Percentiles rank a stretch among this genome's conserved stretches.
Conservation (phyloP, 2,329 filamentous ascomycete species). For the Thermomyces lanuginosus region DNA sequence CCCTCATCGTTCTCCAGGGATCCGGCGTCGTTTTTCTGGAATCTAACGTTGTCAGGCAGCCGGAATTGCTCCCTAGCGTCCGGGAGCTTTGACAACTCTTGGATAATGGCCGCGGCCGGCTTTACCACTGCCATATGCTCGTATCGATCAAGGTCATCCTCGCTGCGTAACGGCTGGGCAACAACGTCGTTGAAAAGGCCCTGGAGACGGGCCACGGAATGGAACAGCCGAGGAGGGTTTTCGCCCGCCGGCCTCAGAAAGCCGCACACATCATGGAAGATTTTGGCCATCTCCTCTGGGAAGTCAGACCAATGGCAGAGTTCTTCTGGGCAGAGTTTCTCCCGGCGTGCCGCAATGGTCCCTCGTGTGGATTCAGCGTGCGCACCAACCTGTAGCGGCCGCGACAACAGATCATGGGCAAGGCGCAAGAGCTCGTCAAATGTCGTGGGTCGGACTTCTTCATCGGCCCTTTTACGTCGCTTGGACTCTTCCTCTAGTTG, state of each 20-base stretch:
- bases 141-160: constrained; percentile 6
- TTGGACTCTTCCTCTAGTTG: too few species aligned
- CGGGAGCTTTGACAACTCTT: constrained; percentile 9
- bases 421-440: constrained; percentile 10
- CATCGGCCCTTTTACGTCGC: constrained; percentile 3
- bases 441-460: constrained; percentile 8
- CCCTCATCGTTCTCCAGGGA: too few species aligned
- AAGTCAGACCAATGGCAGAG: constrained; percentile 12
- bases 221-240: constrained; percentile 7
- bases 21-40: constrained; percentile 12
- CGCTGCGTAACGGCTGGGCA: constrained; percentile 7
- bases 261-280: constrained; percentile 9
- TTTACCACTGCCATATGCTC: constrained; percentile 12
- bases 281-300: constrained; percentile 7
- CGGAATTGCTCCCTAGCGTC: constrained; percentile 9
- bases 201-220: constrained; percentile 8
- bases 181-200: constrained; percentile 6
- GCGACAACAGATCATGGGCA: constrained; percentile 11
- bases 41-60: constrained; percentile 9
- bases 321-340: constrained; percentile 12
- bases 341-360: constrained; percentile 10
- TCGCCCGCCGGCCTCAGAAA: constrained; percentile 8
- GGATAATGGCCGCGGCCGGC: constrained; percentile 11
- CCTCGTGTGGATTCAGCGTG: constrained; percentile 11
- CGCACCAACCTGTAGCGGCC: constrained; percentile 9